Percentiles rank a stretch among this genome's conserved stretches.
These are phyloP conservation scores for Chlorophyllum brunneum DNA, from an alignment of 768 basidiomycete species.

Conservation along the genomic window DNA sequence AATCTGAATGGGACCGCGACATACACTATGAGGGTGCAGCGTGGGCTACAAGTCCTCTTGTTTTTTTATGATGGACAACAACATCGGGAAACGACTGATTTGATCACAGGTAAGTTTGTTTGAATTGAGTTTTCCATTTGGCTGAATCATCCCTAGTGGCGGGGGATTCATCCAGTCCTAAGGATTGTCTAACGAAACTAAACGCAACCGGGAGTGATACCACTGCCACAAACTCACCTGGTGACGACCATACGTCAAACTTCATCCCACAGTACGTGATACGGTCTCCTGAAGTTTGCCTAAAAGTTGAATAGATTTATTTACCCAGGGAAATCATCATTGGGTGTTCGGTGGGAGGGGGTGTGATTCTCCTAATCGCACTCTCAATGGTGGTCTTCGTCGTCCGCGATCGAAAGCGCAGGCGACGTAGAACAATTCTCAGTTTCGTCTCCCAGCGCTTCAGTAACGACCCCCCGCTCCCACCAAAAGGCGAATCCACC, in stretches of 20 bases:
- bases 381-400: constrained; percentile 42
- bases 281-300: not conserved
- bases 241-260: not conserved
- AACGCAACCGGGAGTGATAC: not conserved
- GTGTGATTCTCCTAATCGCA: constrained; percentile 33
- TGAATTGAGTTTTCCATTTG: not conserved
- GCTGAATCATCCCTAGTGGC: not conserved
- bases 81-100: constrained; percentile 35
- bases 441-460: not conserved
- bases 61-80: constrained; percentile 38
- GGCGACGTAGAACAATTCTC: constrained; percentile 13
- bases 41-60: constrained; percentile 37
- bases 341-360: constrained; percentile 40
- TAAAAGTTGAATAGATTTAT: constrained; percentile 4
- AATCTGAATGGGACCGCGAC: constrained; percentile 31
- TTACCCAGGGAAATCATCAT: constrained; percentile 39
- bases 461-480: too few relatives aligned
- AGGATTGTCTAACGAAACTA: constrained; percentile 1
- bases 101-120: constrained; percentile 35
- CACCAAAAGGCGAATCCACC: not conserved
- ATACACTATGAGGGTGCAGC: constrained; percentile 38
- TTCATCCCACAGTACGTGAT: constrained; percentile 2
- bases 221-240: not conserved
- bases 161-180: not conserved
- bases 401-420: constrained; percentile 32